These are phyloP conservation scores for Penicillium verhagenii DNA, from an alignment of 495 filamentous ascomycete genomes.

Conservation along the genomic window DNA sequence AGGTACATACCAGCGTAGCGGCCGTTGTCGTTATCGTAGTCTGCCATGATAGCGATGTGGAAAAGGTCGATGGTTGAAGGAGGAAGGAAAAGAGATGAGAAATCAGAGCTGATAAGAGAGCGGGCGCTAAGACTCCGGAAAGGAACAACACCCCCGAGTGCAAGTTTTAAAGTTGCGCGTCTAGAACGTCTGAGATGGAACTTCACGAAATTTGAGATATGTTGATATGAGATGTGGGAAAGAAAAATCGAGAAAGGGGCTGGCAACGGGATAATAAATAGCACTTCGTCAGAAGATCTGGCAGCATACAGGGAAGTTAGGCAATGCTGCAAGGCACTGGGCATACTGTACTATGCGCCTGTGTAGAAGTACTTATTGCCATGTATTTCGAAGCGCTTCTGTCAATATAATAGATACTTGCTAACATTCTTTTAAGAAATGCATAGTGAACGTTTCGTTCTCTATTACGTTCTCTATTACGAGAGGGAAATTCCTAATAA, in stretches of 20 bases:
- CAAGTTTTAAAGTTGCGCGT: neutral
- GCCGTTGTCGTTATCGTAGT: conserved; percentile 84
- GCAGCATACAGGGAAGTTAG: conserved; percentile 2
- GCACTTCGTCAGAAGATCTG: neutral
- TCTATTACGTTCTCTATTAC: too few relatives aligned
- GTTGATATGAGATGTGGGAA: neutral
- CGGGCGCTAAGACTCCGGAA: conserved; percentile 24
- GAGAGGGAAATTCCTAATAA: neutral
- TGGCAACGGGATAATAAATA: conserved; percentile 7
- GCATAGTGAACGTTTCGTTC: too few relatives aligned
- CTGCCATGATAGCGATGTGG: conserved; percentile 49
- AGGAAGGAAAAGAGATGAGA: conserved; percentile 20
- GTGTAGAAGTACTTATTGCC: neutral
- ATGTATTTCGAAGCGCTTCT: conserved; percentile 1
- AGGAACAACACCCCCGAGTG: conserved; percentile 23
- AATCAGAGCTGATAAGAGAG: conserved; percentile 25
- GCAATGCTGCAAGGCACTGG: conserved; percentile 5
- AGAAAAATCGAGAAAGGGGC: neutral
- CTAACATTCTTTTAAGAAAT: too few relatives aligned
- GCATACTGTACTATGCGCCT: neutral
- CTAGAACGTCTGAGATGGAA: neutral
- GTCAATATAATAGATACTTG: too few relatives aligned
- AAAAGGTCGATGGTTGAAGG: conserved; percentile 15
- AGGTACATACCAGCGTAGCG: conserved; percentile 74
- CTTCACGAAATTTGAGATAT: neutral